phyloP scores from a whole-genome alignment of 352 stramenopile genomes.

The Phytophthora boehmeriae region DNA sequence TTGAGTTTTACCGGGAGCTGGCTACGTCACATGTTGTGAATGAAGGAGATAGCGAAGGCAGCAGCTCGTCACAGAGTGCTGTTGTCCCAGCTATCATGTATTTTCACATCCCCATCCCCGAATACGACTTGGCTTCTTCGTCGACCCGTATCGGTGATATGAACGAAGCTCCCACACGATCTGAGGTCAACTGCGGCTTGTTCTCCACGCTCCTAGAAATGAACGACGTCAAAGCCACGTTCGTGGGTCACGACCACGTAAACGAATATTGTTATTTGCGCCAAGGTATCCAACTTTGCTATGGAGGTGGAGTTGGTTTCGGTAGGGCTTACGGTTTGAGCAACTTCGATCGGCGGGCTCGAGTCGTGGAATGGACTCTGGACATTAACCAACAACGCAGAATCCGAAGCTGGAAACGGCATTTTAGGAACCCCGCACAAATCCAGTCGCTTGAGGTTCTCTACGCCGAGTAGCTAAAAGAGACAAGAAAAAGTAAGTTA shows the following conservation, averaged over 20 bases:
- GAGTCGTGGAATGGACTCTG: constrained; percentile 57
- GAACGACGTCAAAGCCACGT: constrained; percentile 63
- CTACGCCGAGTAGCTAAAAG: constrained; percentile 44
- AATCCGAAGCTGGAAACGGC: constrained; percentile 51
- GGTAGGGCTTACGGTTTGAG: constrained; percentile 37
- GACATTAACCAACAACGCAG: constrained; percentile 39
- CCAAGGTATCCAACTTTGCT: constrained; percentile 58
- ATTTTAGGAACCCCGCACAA: constrained; percentile 35
- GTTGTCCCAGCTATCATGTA: constrained; percentile 56
- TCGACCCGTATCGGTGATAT: constrained; percentile 31
- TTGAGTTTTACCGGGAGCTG: constrained; percentile 46
- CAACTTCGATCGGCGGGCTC: constrained; percentile 39
- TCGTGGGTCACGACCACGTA: constrained; percentile 65
- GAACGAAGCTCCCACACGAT: constrained; percentile 32
- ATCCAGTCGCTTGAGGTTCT: constrained; percentile 41
- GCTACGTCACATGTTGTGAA: constrained; percentile 33
- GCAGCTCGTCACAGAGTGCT: constrained; percentile 9
- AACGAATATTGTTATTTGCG: constrained; percentile 64
- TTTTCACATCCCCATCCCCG: constrained; percentile 66
- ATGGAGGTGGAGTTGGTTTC: constrained; percentile 57
- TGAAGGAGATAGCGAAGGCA: constrained; percentile 1
- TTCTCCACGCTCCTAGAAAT: constrained; percentile 51
- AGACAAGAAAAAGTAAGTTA: too few relatives aligned
- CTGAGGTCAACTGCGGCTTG: constrained; percentile 38
- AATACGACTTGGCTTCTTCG: constrained; percentile 41